Percentiles rank a stretch among this genome's conserved stretches.
These are phyloP conservation scores for Sugiyamaella qingdaonensis DNA, from an alignment of 805 yeast species.

Conservation along the genomic window DNA sequence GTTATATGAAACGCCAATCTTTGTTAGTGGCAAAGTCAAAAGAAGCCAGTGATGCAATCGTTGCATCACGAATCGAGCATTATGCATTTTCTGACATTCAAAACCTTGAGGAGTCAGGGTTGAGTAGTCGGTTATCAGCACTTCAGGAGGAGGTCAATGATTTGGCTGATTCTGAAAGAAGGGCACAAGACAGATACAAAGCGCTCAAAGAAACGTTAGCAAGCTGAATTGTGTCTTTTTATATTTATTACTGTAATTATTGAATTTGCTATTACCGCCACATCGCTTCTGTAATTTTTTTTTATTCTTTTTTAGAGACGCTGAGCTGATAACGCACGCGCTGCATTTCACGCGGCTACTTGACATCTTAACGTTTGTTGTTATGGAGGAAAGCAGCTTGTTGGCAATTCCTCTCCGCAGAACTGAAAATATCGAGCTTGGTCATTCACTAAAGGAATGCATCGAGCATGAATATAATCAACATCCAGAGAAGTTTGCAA, in stretches of 20 bases:
- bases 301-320: neutral
- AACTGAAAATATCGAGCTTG: slow-evolving; percentile 42
- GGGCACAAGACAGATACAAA: slow-evolving; percentile 23
- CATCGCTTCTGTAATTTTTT: neutral
- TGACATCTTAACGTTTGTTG: too few relatives aligned
- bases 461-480: slow-evolving; percentile 49
- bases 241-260: neutral
- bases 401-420: slow-evolving; percentile 49
- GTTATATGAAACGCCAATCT: slow-evolving; percentile 33
- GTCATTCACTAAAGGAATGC: slow-evolving; percentile 37
- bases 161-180: slow-evolving; percentile 24
- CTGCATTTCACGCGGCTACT: neutral
- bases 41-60: slow-evolving; percentile 19
- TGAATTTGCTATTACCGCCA: neutral
- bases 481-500: slow-evolving; percentile 38
- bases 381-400: neutral
- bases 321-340: neutral
- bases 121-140: slow-evolving; percentile 15
- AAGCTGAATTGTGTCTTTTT: neutral
- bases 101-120: slow-evolving; percentile 22
- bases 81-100: slow-evolving; percentile 17
- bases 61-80: slow-evolving; percentile 11
- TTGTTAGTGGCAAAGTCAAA: slow-evolving; percentile 19
- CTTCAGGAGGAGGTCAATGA: slow-evolving; percentile 27
- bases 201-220: slow-evolving; percentile 10